Evolutionary conservation across 306 rosid genomes (phyloP).

Genomic region (Quillaja saponaria): DNA sequence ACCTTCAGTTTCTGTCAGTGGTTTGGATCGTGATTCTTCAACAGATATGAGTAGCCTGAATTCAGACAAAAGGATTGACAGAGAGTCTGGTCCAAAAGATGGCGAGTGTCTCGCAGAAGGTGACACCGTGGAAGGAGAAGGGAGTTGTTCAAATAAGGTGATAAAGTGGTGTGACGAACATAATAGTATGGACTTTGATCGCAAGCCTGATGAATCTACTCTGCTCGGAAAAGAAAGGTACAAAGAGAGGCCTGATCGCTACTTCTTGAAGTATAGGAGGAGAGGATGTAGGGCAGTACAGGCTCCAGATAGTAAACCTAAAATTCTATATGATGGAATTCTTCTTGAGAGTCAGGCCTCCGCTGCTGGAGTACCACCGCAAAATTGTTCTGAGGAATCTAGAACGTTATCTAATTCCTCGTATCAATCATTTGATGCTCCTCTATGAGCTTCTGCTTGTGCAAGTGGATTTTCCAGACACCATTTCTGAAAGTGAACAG

Average conservation of each 20-base stretch:
- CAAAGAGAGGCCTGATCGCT: slow-evolving; percentile 38
- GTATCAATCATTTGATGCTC: slow-evolving; percentile 24
- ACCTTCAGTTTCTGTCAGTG: slow-evolving; percentile 32
- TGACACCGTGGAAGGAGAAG: slow-evolving; percentile 47
- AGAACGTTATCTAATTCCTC: slow-evolving; percentile 23
- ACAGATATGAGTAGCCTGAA: slow-evolving; percentile 27
- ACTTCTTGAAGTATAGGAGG: slow-evolving; percentile 53
- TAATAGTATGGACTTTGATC: slow-evolving; percentile 40
- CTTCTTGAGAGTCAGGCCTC: slow-evolving; percentile 23
- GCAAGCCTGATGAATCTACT: slow-evolving; percentile 32
- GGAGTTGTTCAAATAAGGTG: slow-evolving; percentile 47
- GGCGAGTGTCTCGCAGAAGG: slow-evolving; percentile 26
- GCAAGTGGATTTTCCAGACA: slow-evolving; percentile 25
- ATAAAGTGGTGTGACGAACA: slow-evolving; percentile 36
- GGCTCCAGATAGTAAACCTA: slow-evolving; percentile 14
- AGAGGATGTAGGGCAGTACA: slow-evolving; percentile 31
- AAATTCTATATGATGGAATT: slow-evolving; percentile 1
- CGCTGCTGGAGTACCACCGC: slow-evolving; percentile 13
- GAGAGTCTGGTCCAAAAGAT: slow-evolving; percentile 26
- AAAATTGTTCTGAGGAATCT: slow-evolving; percentile 24
- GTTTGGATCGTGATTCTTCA: slow-evolving; percentile 40
- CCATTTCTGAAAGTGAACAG: slow-evolving; percentile 20
- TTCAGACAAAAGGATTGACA: slow-evolving; percentile 25
- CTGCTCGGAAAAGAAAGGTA: slow-evolving; percentile 30
- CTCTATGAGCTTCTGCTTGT: slow-evolving; percentile 29